Base-by-base conservation (phyloP, 192 early-diverging fungal species). In the Backusella morwellensis region DNA sequence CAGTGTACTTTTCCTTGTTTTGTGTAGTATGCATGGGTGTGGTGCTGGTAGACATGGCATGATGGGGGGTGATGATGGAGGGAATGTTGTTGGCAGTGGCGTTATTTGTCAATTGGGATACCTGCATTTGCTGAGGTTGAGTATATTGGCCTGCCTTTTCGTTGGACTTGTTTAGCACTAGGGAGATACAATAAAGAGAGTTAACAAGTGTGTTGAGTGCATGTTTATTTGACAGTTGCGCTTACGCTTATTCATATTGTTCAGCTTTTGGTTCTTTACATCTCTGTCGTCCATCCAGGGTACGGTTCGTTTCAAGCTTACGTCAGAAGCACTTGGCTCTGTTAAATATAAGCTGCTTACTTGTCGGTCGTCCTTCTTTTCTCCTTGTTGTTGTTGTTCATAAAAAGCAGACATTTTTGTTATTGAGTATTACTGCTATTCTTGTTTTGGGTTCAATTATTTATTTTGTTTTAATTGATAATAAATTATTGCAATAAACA, bases 111-210 rank as follows among this genome's bases (percentile, higher is more conserved):
- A 70, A 38, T 41, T 70, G 68, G 14, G 68, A 70, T 23, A 70
- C 68, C 38, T 70, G 68, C 68, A 70, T 70, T 70, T 70, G 68
- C 14, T 70, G 68, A 38, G 68, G 68, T 29, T 70, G 68, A 29
- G 23, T 63, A 63, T 63, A 63, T 38, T 69, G 68, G 17, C 35
- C 23, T 41, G 12, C 12, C 41, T 70, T 70, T 41, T 70, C 56
- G 56, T 63, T 63, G 56, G 56, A 70, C 38, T 23, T 70, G 32
- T 35, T 68, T 38, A 38, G 36, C n/a, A 70, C 35, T 38, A 69
- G 35, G 5, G 19, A 0, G 15, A 44, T 17, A 17, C 32, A 15
- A 8, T 34, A 40, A 40, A 40, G 38, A 11, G 23, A 63, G 26
- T 7, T 32, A 32, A 32, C 32, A 32, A 32, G n/a, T 63, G 6